Evolutionary conservation across 1,284 basidiomycete genomes (phyloP).

Genomic region (Pseudozyma hubeiensis): DNA sequence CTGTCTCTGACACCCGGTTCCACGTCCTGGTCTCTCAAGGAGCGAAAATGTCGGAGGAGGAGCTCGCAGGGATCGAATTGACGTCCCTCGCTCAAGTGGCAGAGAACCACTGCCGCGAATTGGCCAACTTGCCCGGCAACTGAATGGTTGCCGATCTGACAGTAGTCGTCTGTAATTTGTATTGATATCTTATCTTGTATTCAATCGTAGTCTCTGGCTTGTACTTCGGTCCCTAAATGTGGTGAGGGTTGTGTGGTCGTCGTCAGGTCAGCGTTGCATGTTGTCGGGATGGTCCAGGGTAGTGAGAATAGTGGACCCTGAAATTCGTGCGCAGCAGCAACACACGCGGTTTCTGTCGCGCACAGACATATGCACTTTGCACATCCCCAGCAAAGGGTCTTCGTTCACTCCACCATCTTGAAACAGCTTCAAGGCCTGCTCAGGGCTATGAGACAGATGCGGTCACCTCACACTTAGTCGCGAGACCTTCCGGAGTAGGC

Average conservation of each 20-base stretch:
- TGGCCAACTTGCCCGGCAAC: slow-evolving; percentile 30
- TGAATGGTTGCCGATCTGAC: neutral
- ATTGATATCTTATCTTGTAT: no score
- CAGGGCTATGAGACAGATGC: neutral
- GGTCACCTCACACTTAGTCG: no score
- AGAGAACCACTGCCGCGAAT: slow-evolving; percentile 9
- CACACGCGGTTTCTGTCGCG: slow-evolving; percentile 4
- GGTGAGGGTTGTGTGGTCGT: no score
- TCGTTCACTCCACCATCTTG: slow-evolving; percentile 9
- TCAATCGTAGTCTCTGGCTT: no score
- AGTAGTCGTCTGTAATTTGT: no score
- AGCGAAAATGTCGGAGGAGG: slow-evolving; percentile 14
- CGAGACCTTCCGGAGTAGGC: no score
- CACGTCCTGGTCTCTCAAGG: slow-evolving; percentile 28
- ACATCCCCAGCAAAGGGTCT: neutral
- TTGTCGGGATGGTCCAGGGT: no score
- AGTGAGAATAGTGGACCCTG: slow-evolving; percentile 10
- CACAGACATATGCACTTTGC: slow-evolving; percentile 7
- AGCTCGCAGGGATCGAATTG: slow-evolving; percentile 26
- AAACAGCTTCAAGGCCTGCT: neutral
- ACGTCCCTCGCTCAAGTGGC: slow-evolving; percentile 13
- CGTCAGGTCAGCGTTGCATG: no score
- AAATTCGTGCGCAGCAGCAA: neutral
- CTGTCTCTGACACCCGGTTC: slow-evolving; percentile 16
- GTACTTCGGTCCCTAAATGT: no score